Conservation (phyloP, 441 rosid species). For the Populus trichocarpa region DNA sequence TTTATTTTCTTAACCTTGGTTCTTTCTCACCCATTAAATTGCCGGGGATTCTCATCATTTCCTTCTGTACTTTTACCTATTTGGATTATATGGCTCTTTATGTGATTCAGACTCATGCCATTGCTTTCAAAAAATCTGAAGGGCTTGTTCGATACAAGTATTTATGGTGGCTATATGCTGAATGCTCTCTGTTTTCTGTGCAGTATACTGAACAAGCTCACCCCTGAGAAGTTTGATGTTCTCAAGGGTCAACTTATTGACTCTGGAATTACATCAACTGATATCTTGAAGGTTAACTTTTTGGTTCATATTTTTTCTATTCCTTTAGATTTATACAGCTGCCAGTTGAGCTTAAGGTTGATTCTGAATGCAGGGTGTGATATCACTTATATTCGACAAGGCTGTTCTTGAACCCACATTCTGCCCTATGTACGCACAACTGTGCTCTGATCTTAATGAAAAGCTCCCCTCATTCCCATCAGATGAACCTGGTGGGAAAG, state of each 20-base stretch:
- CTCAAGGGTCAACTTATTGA: constrained; percentile 91
- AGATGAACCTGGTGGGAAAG: constrained; percentile 76
- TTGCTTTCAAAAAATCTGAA: not conserved
- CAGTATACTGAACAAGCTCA: constrained; percentile 88
- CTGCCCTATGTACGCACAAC: constrained; percentile 84
- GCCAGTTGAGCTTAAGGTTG: constrained; percentile 4
- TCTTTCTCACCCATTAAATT: not conserved
- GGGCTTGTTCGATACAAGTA: not conserved
- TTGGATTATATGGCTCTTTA: not conserved
- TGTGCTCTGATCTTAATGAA: constrained; percentile 76
- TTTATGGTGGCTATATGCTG: not conserved
- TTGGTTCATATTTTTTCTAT: not conserved
- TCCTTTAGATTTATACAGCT: constrained; percentile 2
- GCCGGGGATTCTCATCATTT: not conserved
- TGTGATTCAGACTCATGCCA: not conserved
- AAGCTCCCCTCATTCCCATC: constrained; percentile 82
- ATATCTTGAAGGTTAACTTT: constrained; percentile 58
- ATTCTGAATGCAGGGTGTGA: constrained; percentile 59
- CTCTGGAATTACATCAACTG: constrained; percentile 82
- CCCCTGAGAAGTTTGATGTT: constrained; percentile 88
- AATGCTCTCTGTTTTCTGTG: not conserved
- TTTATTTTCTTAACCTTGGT: not conserved
- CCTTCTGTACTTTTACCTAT: not conserved
- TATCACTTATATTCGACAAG: constrained; percentile 77
- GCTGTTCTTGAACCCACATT: constrained; percentile 93